Percentiles rank a stretch among this genome's conserved stretches.
Conservation (phyloP, 768 basidiomycete genomes). For the Obba rivulosa region DNA sequence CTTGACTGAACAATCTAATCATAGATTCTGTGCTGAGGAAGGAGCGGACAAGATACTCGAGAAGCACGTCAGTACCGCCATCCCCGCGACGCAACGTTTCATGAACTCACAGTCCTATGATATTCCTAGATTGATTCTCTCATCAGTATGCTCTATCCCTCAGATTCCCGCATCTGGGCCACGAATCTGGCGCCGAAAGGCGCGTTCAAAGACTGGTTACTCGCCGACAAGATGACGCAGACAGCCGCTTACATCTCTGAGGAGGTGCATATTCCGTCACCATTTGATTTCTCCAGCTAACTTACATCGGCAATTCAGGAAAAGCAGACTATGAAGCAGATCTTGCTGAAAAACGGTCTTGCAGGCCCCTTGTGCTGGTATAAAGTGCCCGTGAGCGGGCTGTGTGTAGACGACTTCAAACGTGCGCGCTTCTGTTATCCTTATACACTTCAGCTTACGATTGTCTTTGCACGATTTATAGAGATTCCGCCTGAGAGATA, state of each 20-base stretch:
- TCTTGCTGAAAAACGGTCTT: slow-evolving; percentile 29
- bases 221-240: slow-evolving; percentile 21
- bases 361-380: slow-evolving; percentile 35
- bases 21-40: slow-evolving; percentile 4
- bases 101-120: background rate
- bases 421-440: slow-evolving; percentile 14
- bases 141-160: slow-evolving; percentile 28
- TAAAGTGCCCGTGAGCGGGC: slow-evolving; percentile 22
- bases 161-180: slow-evolving; percentile 31
- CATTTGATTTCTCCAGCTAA: too few species aligned
- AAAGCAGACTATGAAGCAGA: slow-evolving; percentile 13
- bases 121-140: slow-evolving; percentile 33
- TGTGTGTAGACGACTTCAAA: slow-evolving; percentile 24
- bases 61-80: slow-evolving; percentile 1
- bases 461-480: background rate
- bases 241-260: slow-evolving; percentile 26
- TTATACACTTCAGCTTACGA: background rate
- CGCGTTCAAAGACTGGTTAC: slow-evolving; percentile 26
- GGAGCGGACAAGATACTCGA: background rate
- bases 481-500: slow-evolving; percentile 17
- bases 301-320: slow-evolving; percentile 12
- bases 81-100: background rate
- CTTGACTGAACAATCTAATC: too few species aligned
- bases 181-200: slow-evolving; percentile 31
- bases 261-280: slow-evolving; percentile 24